Evolutionary conservation across 2,329 filamentous ascomycete species (phyloP), one percentile per base, ranked within the genome.

Genomic region (Aspergillus sp.): DNA sequence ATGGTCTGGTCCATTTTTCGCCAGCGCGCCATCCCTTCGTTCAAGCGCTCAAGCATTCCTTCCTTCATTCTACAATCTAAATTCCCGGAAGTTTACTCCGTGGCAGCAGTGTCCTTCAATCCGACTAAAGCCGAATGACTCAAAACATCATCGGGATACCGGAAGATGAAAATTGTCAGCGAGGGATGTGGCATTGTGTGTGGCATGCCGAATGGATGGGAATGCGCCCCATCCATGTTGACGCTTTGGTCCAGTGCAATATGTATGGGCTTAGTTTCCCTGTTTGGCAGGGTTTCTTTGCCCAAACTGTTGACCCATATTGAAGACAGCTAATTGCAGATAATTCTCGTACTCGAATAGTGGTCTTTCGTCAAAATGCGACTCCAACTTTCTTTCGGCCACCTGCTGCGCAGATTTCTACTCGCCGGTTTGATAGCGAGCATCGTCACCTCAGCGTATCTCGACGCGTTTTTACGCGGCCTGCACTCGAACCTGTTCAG

Each of bases 391-490:
- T 42, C 36, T 11, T 19, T 59, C 25, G 32, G 36, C 23, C n/a
- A 32, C 38, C 32, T 62, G 7, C 8, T 64, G 15, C 57, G 61
- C 39, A 62, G n/a, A 10, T 15, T 60, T 27, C 11, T 61, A 3
- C 17, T 63, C 7, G 19, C 64, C 21, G 48, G 27, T 19, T 54
- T 68, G 6, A 49, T 64, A 42, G 51, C 59, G 38, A 61, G 57
- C 27, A 30, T 53, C 11, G n/a, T 62, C 30, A 47, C 54, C 5
- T 55, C 62, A 2, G 63, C 67, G 8, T 62, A 63, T 25, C 41
- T 63, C n/a, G 51, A 62, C 8, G 52, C 47, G 1, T 48, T 65
- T 19, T 32, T 57, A 3, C 60, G 38, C 39, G 32, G 30, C 15
- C 11, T 57, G 38, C 41, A 54, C 8, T 54, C 57, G 5, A 57